Evolutionary conservation across 352 stramenopile species (phyloP).

Genomic region (Globisporangium orthogonon): DNA sequence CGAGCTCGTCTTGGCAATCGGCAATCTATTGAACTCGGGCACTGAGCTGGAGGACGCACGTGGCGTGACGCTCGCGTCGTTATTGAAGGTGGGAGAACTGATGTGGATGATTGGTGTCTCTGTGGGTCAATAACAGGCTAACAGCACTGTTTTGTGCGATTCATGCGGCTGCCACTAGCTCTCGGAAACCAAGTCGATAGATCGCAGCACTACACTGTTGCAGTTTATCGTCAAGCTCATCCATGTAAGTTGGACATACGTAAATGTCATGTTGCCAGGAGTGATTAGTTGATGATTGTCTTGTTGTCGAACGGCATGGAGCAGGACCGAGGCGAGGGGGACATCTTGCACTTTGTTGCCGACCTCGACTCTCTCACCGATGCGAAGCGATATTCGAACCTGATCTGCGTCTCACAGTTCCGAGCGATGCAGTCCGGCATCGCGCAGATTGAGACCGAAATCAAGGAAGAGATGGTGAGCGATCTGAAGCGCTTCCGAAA

Average conservation of each 20-base stretch:
- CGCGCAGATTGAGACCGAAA: conserved; percentile 46
- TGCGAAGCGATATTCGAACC: conserved; percentile 65
- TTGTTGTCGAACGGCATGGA: not conserved
- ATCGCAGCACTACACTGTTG: conserved; percentile 62
- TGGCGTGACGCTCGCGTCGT: conserved; percentile 61
- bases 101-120: not conserved
- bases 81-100: conserved; percentile 51
- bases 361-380: conserved; percentile 44
- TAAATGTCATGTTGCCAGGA: conserved; percentile 1
- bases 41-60: conserved; percentile 61
- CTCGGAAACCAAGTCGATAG: conserved; percentile 78
- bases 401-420: conserved; percentile 54
- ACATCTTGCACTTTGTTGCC: conserved; percentile 62
- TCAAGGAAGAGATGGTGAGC: conserved; percentile 65
- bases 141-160: not conserved
- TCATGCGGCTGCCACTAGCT: conserved; percentile 20
- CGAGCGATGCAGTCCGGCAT: conserved; percentile 45
- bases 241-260: conserved; percentile 31
- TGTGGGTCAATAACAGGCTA: no score
- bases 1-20: conserved; percentile 67
- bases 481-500: conserved; percentile 52
- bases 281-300: not conserved
- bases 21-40: conserved; percentile 69
- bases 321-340: conserved; percentile 63
- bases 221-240: conserved; percentile 80